phyloP scores from a whole-genome alignment of 108 stramenopile species.

The Conticribra weissflogii region DNA sequence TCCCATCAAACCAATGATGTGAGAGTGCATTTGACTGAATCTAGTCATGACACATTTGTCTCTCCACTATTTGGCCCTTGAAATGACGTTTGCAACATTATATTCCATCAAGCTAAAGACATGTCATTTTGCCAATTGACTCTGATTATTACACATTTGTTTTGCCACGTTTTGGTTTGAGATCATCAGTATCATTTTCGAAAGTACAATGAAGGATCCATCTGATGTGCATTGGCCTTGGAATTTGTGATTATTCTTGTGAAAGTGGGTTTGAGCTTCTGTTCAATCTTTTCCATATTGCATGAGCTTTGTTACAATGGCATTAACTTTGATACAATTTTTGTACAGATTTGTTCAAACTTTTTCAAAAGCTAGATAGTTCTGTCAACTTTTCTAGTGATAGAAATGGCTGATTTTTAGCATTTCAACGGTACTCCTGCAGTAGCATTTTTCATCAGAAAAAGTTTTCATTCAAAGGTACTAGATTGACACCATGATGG shows the following conservation, averaged over 20 bases:
- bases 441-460: no score
- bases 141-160: no score
- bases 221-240: not conserved
- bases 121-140: no score
- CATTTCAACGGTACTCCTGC: no score
- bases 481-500: no score
- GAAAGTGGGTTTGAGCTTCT: slow-evolving; percentile 27
- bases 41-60: slow-evolving; percentile 82
- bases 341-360: slow-evolving; percentile 76
- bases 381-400: no score
- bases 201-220: slow-evolving; percentile 65
- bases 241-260: slow-evolving; percentile 13
- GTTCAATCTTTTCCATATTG: slow-evolving; percentile 63
- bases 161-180: no score
- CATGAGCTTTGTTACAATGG: slow-evolving; percentile 75
- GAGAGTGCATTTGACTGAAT: slow-evolving; percentile 68
- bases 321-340: slow-evolving; percentile 24
- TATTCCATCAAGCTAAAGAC: no score
- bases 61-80: slow-evolving; percentile 82
- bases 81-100: no score
- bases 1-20: slow-evolving; percentile 85
- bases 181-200: slow-evolving; percentile 83
- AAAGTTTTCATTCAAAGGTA: no score
- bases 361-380: no score
- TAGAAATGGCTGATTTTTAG: no score